Evolutionary conservation across 768 basidiomycete species (phyloP).

Genomic region (Kwoniella sp.): DNA sequence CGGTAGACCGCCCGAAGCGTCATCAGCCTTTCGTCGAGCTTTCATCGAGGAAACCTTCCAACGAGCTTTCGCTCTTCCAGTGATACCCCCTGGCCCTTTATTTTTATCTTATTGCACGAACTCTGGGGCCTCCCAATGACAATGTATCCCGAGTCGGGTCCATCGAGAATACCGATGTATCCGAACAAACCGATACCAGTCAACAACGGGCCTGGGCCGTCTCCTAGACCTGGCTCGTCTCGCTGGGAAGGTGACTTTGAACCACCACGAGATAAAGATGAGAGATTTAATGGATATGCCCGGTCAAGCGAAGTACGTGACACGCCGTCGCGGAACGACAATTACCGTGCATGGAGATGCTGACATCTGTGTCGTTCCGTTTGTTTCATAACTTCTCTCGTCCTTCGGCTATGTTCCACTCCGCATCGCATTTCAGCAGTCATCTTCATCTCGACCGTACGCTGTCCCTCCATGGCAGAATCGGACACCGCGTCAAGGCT

Average conservation of each 20-base stretch:
- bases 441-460: constrained; percentile 13
- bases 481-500: constrained; percentile 13
- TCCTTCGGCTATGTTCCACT: not conserved
- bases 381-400: not conserved
- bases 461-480: constrained; percentile 24
- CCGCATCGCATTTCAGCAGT: not conserved
- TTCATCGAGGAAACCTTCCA: no score
- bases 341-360: no score
- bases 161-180: constrained; percentile 7
- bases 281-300: constrained; percentile 6
- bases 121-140: no score
- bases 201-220: not conserved
- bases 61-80: no score
- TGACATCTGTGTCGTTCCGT: not conserved
- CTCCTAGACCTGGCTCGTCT: constrained; percentile 3
- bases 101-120: no score
- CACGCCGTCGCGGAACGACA: no score
- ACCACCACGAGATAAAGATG: constrained; percentile 10
- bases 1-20: no score
- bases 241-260: constrained; percentile 17
- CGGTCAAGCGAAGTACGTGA: constrained; percentile 12
- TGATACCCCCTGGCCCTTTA: no score
- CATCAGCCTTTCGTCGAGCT: no score
- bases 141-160: constrained; percentile 21
- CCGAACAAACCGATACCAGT: constrained; percentile 5